Evolutionary conservation across 805 yeast species (phyloP), one percentile per base, ranked within the genome.

Genomic region (Yamadazyma sp.): DNA sequence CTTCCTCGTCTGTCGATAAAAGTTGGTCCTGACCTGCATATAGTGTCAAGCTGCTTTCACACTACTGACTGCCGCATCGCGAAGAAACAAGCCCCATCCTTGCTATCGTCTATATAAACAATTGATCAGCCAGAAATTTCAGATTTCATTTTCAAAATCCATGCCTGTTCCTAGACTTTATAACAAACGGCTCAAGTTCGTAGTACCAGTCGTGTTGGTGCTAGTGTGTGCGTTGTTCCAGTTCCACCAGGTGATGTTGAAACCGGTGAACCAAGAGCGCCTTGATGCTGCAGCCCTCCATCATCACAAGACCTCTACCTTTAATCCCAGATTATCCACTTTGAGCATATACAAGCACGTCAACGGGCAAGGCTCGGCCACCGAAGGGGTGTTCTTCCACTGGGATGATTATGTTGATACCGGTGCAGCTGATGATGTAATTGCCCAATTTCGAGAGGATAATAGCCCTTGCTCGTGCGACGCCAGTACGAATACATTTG

Each of bases 361-460:
- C 23, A 23, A 30, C 21, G 28, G 22, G 11, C 17, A 12, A 4
- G n/a, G n/a, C n/a, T n/a, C n/a, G n/a, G n/a, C n/a, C n/a, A n/a
- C n/a, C n/a, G n/a, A n/a, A n/a, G 27, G 16, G 3, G 15, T 12
- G 10, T 10, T 13, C 13, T 28, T 20, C 40, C 70, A 64, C 46
- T 64, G 70, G 70, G 70, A 64, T 41, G 67, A 64, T 43, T 64
- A 67, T 64, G 51, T 60, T 15, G 70, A 62, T 38, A 39, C 57
- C 22, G 39, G 43, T 11, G 55, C 60, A 5, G 67, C 50, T 0
- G 40, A 57, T 32, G 10, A 40, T 9, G 26, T 55, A 3, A 40
- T 64, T 12, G 42, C 45, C 14, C 23, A 37, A 9, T 51, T 45
- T 21, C 44, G 60, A 18, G 26, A 30, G 6, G 19, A 32, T 3